Evolutionary conservation across 148 eudicot genomes (phyloP), one percentile per base, ranked within the genome.

Genomic region (Cornus controversa): DNA sequence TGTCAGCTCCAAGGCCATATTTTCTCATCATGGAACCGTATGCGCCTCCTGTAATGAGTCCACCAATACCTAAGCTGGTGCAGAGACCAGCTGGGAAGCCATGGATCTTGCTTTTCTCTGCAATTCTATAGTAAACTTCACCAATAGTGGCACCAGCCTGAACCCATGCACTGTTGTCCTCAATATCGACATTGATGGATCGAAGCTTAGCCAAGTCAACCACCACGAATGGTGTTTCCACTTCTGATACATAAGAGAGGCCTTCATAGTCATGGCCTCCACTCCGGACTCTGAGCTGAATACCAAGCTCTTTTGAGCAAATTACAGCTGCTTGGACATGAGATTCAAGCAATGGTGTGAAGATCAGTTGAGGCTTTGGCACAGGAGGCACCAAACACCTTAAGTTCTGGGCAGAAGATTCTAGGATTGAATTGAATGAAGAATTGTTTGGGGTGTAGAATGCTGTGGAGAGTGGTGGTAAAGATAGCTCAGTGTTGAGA

Each of bases 231-330:
- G 82, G 71, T 14, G 71, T 26, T 13, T 76, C 78, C n/a, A 65
- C 22, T 5, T 73, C 67, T 3, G 89, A 86, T 0, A 80, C 70
- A 72, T 81, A 86, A 0, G 89, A 86, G 18, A 86, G 50, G 57
- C 84, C 86, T 60, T 86, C 89, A 6, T 83, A 86, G 71, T 86
- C 86, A 15, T 86, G 89, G 66, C 89, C 89, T 1, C 89, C 86
- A 24, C 89, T 86, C 5, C 86, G 82, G 64, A 83, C 74, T 54
- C 84, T 66, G 71, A 81, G 36, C 70, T 78, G 69, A 40, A 81
- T 29, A 1, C 31, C 34, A 1, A 68, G 73, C 47, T 78, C 15
- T 63, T 67, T 81, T 0, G 84, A 70, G 47, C 89, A 86, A n/a
- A 69, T 64, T 4, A 86, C 84, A 0, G 84, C 80, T 0, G 80